Evolutionary conservation across 129 eudicot genomes (phyloP).

Genomic region (Flaveria bidentis): DNA sequence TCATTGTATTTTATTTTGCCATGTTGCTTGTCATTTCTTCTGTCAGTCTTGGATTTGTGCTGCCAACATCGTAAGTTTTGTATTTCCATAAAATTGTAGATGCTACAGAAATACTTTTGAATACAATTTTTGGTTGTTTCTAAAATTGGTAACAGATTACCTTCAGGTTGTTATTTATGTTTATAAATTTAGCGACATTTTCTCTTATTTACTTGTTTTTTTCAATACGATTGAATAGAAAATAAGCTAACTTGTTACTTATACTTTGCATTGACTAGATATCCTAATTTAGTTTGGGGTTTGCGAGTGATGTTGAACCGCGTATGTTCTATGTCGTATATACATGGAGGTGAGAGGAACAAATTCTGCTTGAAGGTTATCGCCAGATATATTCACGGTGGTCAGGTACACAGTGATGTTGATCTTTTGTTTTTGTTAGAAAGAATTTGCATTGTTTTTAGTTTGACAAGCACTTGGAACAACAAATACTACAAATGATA

Average conservation of each 20-base stretch:
- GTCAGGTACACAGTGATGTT: not conserved
- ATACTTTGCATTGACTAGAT: not conserved
- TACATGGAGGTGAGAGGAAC: not conserved
- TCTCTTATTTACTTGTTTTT: not conserved
- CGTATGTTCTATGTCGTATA: constrained; percentile 2
- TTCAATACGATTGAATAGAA: not conserved
- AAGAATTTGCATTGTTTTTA: not conserved
- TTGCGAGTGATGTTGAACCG: not conserved
- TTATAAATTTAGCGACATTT: not conserved
- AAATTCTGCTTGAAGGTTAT: not conserved
- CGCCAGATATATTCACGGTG: constrained; percentile 11
- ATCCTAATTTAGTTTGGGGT: not conserved
- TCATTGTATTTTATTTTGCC: too few relatives aligned
- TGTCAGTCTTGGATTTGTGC: not conserved
- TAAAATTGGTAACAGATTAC: not conserved
- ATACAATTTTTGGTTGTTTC: not conserved
- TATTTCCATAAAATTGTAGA: not conserved
- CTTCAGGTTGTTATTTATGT: not conserved
- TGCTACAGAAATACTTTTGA: not conserved
- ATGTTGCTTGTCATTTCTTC: not conserved
- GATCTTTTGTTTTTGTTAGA: not conserved
- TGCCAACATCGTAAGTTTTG: not conserved
- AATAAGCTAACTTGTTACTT: not conserved
- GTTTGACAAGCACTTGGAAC: not conserved
- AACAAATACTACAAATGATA: not conserved